Conservation (phyloP, 2,329 filamentous ascomycete genomes). For the Aspergillus tamarii region DNA sequence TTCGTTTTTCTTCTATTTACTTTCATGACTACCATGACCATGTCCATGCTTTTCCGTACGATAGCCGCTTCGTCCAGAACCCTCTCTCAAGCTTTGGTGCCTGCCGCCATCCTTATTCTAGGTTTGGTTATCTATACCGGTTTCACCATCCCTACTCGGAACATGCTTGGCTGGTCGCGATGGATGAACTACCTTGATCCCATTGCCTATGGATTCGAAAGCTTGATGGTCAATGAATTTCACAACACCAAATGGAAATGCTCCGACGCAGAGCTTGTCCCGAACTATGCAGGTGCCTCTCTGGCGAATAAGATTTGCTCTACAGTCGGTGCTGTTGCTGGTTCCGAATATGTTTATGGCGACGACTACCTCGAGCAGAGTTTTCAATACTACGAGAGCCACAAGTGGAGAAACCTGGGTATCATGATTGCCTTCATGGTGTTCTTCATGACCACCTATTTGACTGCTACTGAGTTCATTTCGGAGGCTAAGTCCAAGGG, state of each 20-base stretch:
- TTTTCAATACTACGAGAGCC: conserved; percentile 59
- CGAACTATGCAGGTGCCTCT: conserved; percentile 39
- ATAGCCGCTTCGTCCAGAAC: conserved; percentile 74
- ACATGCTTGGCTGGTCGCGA: conserved; percentile 76
- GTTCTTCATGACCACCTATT: conserved; percentile 64
- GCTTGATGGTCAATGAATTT: conserved; percentile 84
- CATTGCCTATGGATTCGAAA: conserved; percentile 76
- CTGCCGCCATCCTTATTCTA: conserved; percentile 51
- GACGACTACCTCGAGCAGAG: conserved; percentile 54
- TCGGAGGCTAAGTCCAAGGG: conserved; percentile 72
- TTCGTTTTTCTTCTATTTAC: conserved; percentile 82
- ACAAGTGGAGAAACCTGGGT: conserved; percentile 71
- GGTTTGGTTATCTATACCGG: conserved; percentile 49
- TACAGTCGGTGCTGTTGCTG: conserved; percentile 59
- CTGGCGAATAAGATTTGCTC: conserved; percentile 55
- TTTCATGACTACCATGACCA: conserved; percentile 70
- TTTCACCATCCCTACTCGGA: conserved; percentile 39
- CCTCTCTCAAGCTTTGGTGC: conserved; percentile 57
- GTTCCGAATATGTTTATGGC: conserved; percentile 59
- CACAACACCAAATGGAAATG: conserved; percentile 61
- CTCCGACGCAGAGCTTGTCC: conserved; percentile 37
- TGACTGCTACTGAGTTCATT: conserved; percentile 64
- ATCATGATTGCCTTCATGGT: conserved; percentile 67
- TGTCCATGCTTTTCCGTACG: conserved; percentile 81
- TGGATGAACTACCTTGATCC: conserved; percentile 82